Evolutionary conservation across 495 filamentous ascomycete genomes (phyloP), one percentile per base, ranked within the genome.

Genomic region (Bacidia rubella): DNA sequence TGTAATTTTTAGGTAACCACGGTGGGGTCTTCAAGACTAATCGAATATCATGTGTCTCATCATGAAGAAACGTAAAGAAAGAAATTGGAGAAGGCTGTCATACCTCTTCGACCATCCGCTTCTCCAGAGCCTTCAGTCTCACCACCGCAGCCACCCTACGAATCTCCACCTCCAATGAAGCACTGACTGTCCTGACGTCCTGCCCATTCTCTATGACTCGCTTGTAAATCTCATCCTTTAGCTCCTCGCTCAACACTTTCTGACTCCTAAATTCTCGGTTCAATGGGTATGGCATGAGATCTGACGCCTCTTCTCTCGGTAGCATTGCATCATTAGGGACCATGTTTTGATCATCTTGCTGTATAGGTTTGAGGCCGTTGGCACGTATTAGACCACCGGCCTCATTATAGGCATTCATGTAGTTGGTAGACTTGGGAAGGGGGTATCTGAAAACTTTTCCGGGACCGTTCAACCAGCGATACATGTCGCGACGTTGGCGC

Each of bases 21-120:
- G 61, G 52, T 61, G 44, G 49, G 54, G 87, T 96, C 90, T 95
- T 96, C 74, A 90, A 96, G 90, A 96, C 90, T 95, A 95, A 98
- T 96, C 90, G 89, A 83, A 74, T 72, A 76, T 81, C 80, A 76
- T 78, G 29, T 35, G 75, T 77, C 73, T 86, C 84, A 81, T 83
- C 83, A 83, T 81, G 66, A 51, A 52, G 49, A 50, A 52, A 49
- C 23, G 11, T 15, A 44, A 27, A 57, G 56, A 54, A 52, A 26
- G 40, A 12, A 44, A 9, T 22, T 9, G 9, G 41, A 22, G 9
- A 44, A 9, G 19, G 66, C 67, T 48, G 47, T 59, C 75, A 65
- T 72, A 95, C 92, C 74, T 86, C 72, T 54, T 74, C 63, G 53
- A 73, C 62, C 86, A 79, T 87, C 52, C 81, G 69, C 67, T 84